Evolutionary conservation across 2,329 filamentous ascomycete genomes (phyloP).

Genomic region (Cercospora brassicicola): DNA sequence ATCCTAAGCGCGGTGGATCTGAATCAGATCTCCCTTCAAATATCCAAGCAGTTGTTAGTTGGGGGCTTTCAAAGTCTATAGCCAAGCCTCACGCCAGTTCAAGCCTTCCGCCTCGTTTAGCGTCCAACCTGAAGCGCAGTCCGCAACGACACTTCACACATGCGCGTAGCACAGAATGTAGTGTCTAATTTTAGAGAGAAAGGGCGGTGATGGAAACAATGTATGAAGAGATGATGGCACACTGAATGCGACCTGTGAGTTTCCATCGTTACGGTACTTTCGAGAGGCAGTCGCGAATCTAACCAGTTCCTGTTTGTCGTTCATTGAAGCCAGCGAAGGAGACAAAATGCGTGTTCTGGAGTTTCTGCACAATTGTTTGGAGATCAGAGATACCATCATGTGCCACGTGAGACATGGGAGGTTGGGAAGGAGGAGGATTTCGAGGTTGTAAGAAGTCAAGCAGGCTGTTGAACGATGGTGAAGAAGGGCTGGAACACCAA

Average conservation of each 20-base stretch:
- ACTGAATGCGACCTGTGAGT: too few relatives aligned
- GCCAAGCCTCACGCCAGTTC: neutral
- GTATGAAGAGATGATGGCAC: too few relatives aligned
- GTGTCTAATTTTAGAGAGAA: neutral
- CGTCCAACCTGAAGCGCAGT: neutral
- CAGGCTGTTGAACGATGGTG: neutral
- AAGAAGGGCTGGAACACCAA: neutral
- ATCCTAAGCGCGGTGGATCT: too few relatives aligned
- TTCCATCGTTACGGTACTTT: neutral
- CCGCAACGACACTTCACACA: neutral
- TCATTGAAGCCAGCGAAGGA: neutral
- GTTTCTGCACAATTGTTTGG: neutral
- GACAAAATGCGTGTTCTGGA: neutral
- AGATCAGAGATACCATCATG: neutral
- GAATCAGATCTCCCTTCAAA: neutral
- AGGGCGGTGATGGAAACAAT: neutral
- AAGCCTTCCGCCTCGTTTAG: constrained; percentile 1
- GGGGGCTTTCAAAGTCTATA: neutral
- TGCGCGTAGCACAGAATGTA: neutral
- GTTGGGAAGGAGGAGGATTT: neutral
- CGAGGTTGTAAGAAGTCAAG: neutral
- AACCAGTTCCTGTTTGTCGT: neutral
- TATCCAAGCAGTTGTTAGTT: neutral
- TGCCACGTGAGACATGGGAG: neutral
- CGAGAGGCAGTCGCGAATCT: neutral